Evolutionary conservation across 768 basidiomycete genomes (phyloP).

Genomic region (Mycena venus): DNA sequence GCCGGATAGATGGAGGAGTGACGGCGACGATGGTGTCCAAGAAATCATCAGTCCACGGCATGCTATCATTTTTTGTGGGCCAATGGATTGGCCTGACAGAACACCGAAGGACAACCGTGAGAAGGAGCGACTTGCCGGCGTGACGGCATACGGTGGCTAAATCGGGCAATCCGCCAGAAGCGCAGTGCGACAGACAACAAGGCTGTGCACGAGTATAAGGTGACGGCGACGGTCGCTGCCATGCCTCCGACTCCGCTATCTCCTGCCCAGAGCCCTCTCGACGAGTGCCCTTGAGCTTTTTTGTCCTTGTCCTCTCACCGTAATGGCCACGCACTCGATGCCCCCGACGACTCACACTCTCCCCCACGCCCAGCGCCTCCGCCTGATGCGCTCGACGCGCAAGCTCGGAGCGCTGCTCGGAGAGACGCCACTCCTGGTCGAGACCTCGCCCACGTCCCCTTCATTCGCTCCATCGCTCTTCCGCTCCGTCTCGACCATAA

Average conservation of each 20-base stretch:
- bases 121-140: background rate
- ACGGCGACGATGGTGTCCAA: background rate
- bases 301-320: background rate
- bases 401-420: conserved; percentile 57
- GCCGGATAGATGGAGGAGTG: too few relatives aligned
- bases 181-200: background rate
- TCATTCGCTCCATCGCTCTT: background rate
- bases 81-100: background rate
- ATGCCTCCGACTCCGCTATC: too few relatives aligned
- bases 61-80: too few relatives aligned
- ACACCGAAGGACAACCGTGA: background rate
- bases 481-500: conserved; percentile 12
- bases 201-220: conserved; percentile 8
- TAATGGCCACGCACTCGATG: conserved; percentile 9
- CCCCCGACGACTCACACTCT: conserved; percentile 55
- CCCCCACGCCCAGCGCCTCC: conserved; percentile 47
- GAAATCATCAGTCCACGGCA: background rate
- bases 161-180: background rate
- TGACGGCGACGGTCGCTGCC: background rate
- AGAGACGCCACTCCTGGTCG: conserved; percentile 23
- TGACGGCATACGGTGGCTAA: background rate
- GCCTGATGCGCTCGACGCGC: conserved; percentile 53
- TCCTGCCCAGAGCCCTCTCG: background rate
- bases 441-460: background rate
- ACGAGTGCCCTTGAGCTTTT: background rate